phyloP scores from a whole-genome alignment of 345 rosid species.

The Eucalyptus coolabah region DNA sequence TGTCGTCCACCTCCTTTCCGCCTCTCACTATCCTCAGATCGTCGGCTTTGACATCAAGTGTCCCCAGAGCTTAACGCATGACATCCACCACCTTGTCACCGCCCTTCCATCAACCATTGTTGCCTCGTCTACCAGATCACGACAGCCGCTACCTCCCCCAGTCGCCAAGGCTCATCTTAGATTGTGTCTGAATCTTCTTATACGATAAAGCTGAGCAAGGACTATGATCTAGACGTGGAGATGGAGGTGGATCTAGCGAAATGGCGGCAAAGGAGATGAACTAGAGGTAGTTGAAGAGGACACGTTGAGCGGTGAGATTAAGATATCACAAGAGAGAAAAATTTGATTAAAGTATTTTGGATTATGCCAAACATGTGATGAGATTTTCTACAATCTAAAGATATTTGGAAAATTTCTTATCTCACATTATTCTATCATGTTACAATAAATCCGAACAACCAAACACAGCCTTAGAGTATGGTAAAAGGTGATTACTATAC shows the following conservation, averaged over 20 bases:
- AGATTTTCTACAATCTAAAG: neutral
- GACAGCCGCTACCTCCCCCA: neutral
- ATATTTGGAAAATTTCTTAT: neutral
- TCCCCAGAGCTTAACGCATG: no score
- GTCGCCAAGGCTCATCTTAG: neutral
- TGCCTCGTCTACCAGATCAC: neutral
- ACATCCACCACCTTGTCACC: no score
- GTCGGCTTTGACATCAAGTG: no score
- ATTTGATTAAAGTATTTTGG: no score
- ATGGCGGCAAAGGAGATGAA: neutral
- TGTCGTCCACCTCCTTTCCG: neutral
- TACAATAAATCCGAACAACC: no score
- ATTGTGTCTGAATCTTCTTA: neutral
- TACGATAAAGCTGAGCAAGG: neutral
- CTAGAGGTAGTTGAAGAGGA: neutral
- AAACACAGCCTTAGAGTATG: no score
- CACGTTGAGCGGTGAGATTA: no score
- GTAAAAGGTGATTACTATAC: neutral
- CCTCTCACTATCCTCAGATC: neutral
- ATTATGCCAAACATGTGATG: no score
- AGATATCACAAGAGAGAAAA: no score
- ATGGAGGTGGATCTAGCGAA: neutral
- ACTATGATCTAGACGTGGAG: neutral
- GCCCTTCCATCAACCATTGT: no score
- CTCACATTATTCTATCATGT: neutral